Percentiles rank a stretch among this genome's conserved stretches.
Conservation (phyloP, 2,329 filamentous ascomycete species). For the Ophiostoma montium region DNA sequence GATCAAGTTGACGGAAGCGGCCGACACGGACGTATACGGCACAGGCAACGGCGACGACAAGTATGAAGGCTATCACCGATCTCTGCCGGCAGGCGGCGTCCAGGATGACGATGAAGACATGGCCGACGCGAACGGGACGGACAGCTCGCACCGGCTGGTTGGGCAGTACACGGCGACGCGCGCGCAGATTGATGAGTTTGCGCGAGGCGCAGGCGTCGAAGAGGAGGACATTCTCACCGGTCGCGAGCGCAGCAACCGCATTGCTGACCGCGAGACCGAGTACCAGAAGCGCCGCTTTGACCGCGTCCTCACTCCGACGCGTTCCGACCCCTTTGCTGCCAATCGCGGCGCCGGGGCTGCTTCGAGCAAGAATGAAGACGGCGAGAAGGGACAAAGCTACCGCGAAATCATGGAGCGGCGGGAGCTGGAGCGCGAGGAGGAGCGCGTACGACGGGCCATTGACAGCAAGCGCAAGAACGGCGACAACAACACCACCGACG, state of each 20-base stretch:
- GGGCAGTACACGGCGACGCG: conserved; percentile 93
- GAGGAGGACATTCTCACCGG: conserved; percentile 82
- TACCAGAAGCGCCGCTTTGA: conserved; percentile 95
- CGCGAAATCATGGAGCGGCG: conserved; percentile 81
- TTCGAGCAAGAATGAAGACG: not conserved
- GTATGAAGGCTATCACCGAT: conserved; percentile 82
- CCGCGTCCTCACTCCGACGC: conserved; percentile 71
- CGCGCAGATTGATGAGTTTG: conserved; percentile 88
- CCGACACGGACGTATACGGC: conserved; percentile 76
- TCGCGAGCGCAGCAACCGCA: conserved; percentile 78
- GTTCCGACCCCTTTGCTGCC: conserved; percentile 72
- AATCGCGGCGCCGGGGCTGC: conserved; percentile 51
- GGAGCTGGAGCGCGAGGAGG: conserved; percentile 87
- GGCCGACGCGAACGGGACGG: conserved; percentile 35
- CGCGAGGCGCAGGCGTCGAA: conserved; percentile 69
- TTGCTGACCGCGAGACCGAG: conserved; percentile 85
- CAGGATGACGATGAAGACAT: conserved; percentile 60
- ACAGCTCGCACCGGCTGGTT: conserved; percentile 55
- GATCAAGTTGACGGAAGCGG: conserved; percentile 70
- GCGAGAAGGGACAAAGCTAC: conserved; percentile 60
- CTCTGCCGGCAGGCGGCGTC: conserved; percentile 53
- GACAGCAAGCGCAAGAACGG: conserved; percentile 54
- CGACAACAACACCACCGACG: conserved; percentile 28
- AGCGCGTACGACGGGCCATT: conserved; percentile 67
- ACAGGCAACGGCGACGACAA: conserved; percentile 51